Conservation (phyloP, 352 stramenopile genomes). For the Phytophthora citricola region DNA sequence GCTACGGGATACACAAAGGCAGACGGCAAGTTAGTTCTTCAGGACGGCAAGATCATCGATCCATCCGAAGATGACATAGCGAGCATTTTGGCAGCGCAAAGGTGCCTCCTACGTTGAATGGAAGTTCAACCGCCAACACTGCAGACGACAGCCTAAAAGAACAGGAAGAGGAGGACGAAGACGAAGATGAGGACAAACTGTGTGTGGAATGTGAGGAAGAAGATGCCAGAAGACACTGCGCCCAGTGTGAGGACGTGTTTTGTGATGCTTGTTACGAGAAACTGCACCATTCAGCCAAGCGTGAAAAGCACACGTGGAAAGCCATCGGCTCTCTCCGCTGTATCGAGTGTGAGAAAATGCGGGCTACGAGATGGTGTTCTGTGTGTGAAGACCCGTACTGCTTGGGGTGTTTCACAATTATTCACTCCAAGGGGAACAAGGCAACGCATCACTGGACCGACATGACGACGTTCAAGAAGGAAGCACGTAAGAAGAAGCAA, state of each 20-base stretch:
- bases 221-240: conserved; percentile 66
- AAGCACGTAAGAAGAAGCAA: conserved; percentile 46
- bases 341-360: conserved; percentile 88
- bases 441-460: conserved; percentile 69
- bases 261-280: conserved; percentile 81
- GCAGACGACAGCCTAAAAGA: conserved; percentile 1
- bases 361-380: conserved; percentile 78
- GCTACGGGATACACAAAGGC: conserved; percentile 73
- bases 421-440: conserved; percentile 87
- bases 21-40: conserved; percentile 71
- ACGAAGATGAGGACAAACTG: conserved; percentile 66
- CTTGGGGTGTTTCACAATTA: conserved; percentile 84
- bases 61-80: conserved; percentile 47
- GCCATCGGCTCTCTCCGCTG: conserved; percentile 76
- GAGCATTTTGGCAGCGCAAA: conserved; percentile 34
- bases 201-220: conserved; percentile 86
- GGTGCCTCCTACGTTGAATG: conserved; percentile 14
- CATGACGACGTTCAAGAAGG: conserved; percentile 68
- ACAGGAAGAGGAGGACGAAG: conserved; percentile 28
- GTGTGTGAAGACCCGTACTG: conserved; percentile 84
- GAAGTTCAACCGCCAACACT: conserved; percentile 4
- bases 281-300: conserved; percentile 74
- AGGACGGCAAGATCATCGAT: conserved; percentile 70
- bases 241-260: conserved; percentile 82
- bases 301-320: conserved; percentile 81